Evolutionary conservation across 805 yeast species (phyloP).

Genomic region (Komagataella pseudopastoris): DNA sequence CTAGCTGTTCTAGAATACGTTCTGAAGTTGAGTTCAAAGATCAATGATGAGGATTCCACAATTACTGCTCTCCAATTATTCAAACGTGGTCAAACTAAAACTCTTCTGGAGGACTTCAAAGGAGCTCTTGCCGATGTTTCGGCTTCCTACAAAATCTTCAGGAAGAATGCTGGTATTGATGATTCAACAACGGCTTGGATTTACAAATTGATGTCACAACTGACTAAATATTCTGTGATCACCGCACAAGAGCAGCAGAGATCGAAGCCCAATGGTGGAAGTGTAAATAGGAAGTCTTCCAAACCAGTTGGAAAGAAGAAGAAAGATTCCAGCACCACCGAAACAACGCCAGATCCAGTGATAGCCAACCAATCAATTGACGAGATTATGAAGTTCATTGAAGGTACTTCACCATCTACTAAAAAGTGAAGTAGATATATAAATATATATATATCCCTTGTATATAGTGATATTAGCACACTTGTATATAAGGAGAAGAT

Average conservation of each 20-base stretch:
- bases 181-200: conserved; percentile 58
- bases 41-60: conserved; percentile 47
- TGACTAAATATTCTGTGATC: conserved; percentile 33
- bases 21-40: conserved; percentile 29
- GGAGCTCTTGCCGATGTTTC: conserved; percentile 44
- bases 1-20: conserved; percentile 39
- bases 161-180: conserved; percentile 47
- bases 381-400: conserved; percentile 59
- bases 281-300: conserved; percentile 6
- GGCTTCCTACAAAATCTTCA: conserved; percentile 44
- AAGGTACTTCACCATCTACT: conserved; percentile 28
- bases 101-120: conserved; percentile 34
- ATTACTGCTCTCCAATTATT: conserved; percentile 54
- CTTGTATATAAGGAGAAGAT: not conserved
- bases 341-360: conserved; percentile 30
- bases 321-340: conserved; percentile 10
- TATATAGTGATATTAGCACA: not conserved
- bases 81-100: conserved; percentile 53
- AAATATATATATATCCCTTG: not conserved
- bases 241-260: conserved; percentile 29
- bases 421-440: conserved; percentile 14
- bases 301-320: conserved; percentile 11
- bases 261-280: conserved; percentile 9
- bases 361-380: conserved; percentile 56
- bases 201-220: conserved; percentile 45